Evolutionary conservation across 73 alveolate species (phyloP), one percentile per base, ranked within the genome.

Genomic region (Symbiodinium pilosum): DNA sequence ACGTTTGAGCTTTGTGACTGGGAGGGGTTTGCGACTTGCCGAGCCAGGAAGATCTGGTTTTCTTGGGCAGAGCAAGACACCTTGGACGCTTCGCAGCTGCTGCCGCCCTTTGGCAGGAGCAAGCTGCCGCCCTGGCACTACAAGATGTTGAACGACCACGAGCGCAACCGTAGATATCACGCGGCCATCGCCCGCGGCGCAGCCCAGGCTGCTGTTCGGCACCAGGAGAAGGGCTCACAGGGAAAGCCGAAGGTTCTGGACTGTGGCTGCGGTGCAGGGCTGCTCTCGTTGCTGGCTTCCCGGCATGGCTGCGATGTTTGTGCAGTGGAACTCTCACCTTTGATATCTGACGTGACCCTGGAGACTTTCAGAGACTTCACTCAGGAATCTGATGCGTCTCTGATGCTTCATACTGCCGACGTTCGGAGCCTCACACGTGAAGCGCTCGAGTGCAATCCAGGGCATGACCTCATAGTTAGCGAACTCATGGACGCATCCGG

Each of bases 401-500:
- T 24, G 3, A 64, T 4, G 73, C 87, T 91, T n/a, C 38, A 68
- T 38, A 71, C 97, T 0, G 87, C 81, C 30, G 97, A 91, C 54
- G 97, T 43, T 1, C 21, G 97, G 39, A 30, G 52, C 69, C 44
- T 89, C 40, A 42, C 87, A 3, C 34, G 86, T 14, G 94, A 87
- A 38, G 51, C 51, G 11, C 24, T 83, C 59, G 87, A 40, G 30
- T 38, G 52, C 44, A 77, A 6, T 43, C 0, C 52, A 3, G 75
- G 81, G 26, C 87, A 47, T 24, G 92, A 93, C 68, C 32, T 93
- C 51, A 77, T 93, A 39, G 91, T 93, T 30, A 75, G 98, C 69
- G 98, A 93, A 44, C 41, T 93, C 47, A 93, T 93, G 98, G 98
- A 93, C 34, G 98, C 98, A 7, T 93, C 98, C 2, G 98, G 98